A percentile compares a stretch with the other conserved stretches of the same genome.
Conservation (phyloP, 108 stramenopile genomes). For the Nitzschia putrida region DNA sequence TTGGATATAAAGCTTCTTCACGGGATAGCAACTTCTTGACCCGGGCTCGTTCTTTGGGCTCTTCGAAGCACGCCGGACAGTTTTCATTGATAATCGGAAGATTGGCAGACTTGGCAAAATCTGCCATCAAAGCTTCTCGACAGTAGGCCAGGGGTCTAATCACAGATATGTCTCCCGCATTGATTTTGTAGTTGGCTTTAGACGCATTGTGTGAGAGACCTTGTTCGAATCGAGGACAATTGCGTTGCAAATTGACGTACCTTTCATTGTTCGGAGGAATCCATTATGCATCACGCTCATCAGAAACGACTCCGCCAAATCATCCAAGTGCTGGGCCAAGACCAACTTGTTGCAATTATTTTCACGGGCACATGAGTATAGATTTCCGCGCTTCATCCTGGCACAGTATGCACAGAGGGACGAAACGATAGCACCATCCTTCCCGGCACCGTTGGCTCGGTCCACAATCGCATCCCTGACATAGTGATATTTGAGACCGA, state of each 20-base stretch:
- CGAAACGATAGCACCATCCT: conserved; percentile 85
- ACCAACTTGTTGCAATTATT: conserved; percentile 95
- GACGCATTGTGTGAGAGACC: too few relatives aligned
- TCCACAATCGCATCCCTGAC: conserved; percentile 91
- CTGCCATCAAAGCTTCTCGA: conserved; percentile 91
- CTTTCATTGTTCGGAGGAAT: conserved; percentile 82
- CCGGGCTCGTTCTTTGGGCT: conserved; percentile 97
- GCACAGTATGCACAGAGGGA: conserved; percentile 96
- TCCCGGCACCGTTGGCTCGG: conserved; percentile 76
- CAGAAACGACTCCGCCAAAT: conserved; percentile 96
- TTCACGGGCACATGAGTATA: conserved; percentile 88
- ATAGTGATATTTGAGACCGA: conserved; percentile 97
- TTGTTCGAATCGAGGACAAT: too few relatives aligned
- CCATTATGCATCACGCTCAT: conserved; percentile 99
- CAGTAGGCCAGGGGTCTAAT: conserved; percentile 96
- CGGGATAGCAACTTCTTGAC: conserved; percentile 91
- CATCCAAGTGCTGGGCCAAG: conserved; percentile 97
- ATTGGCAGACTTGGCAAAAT: conserved; percentile 84
- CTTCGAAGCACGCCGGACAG: conserved; percentile 99
- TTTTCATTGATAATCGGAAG: conserved; percentile 99
- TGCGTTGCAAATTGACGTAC: neutral
- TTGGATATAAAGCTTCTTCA: conserved; percentile 90
- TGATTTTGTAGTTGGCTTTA: conserved; percentile 90
- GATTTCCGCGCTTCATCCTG: conserved; percentile 97
- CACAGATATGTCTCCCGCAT: conserved; percentile 90